phyloP scores from a whole-genome alignment of 805 yeast species.

The Yamadazyma kitorensis region DNA sequence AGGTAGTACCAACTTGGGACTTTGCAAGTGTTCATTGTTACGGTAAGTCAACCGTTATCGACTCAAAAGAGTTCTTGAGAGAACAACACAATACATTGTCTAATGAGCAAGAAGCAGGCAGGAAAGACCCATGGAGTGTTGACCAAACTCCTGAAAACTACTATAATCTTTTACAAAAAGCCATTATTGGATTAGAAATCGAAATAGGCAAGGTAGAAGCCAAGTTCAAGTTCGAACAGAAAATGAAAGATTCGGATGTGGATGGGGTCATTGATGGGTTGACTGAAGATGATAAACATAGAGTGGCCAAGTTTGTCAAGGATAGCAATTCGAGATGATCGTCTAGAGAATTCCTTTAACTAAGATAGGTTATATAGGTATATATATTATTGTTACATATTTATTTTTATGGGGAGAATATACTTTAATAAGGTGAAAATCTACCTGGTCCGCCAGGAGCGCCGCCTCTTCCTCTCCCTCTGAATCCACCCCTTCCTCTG shows the following conservation, averaged over 20 bases:
- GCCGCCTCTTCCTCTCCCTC: slow-evolving; percentile 10
- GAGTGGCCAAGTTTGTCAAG: slow-evolving; percentile 25
- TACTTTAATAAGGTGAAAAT: slow-evolving; percentile 17
- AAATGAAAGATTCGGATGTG: slow-evolving; percentile 39
- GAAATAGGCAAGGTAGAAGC: slow-evolving; percentile 46
- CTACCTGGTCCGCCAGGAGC: slow-evolving; percentile 20
- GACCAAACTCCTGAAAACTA: slow-evolving; percentile 55
- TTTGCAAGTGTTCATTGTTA: slow-evolving; percentile 55
- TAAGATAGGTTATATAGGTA: neutral
- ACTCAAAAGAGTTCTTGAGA: slow-evolving; percentile 44
- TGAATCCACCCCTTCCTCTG: slow-evolving; percentile 11
- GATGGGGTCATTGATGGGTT: slow-evolving; percentile 53
- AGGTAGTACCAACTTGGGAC: slow-evolving; percentile 71
- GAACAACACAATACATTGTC: slow-evolving; percentile 44
- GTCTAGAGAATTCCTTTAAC: slow-evolving; percentile 13
- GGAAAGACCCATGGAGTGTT: slow-evolving; percentile 50
- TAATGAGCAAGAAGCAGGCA: slow-evolving; percentile 43
- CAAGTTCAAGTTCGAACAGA: slow-evolving; percentile 60
- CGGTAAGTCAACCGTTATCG: slow-evolving; percentile 48
- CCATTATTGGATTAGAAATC: slow-evolving; percentile 56
- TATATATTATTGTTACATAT: neutral
- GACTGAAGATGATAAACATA: slow-evolving; percentile 30
- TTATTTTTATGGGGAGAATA: slow-evolving; percentile 1
- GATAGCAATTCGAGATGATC: slow-evolving; percentile 15
- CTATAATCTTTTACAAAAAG: slow-evolving; percentile 40